These are phyloP conservation scores for Nigrospora sphaerica DNA, from an alignment of 2,329 filamentous ascomycete genomes.

Conservation along the genomic window DNA sequence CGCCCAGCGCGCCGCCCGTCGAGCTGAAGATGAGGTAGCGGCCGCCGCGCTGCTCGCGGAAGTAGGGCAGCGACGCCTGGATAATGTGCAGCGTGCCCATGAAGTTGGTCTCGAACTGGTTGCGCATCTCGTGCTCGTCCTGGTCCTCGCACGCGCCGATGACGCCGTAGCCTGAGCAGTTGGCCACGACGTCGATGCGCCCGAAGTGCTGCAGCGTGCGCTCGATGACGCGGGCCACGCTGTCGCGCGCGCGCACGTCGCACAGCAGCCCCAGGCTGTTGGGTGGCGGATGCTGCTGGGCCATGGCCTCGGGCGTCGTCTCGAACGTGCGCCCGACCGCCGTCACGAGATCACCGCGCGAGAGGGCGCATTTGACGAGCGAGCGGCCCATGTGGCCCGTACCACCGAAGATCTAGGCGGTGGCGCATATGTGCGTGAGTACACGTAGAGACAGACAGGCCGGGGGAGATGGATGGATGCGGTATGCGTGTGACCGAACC, in stretches of 20 bases:
- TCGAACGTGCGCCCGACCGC: constrained; percentile 81
- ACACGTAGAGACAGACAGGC: neutral
- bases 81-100: constrained; percentile 93
- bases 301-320: constrained; percentile 66
- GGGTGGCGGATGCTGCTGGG: constrained; percentile 49
- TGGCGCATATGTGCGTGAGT: constrained; percentile 1
- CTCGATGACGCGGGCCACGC: constrained; percentile 66
- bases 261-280: constrained; percentile 78
- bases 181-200: constrained; percentile 80
- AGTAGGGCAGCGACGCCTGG: constrained; percentile 80
- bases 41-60: constrained; percentile 67
- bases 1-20: constrained; percentile 84
- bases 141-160: constrained; percentile 96
- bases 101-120: constrained; percentile 97
- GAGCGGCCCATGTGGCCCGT: constrained; percentile 96
- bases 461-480: neutral
- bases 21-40: constrained; percentile 93
- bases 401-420: constrained; percentile 73
- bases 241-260: constrained; percentile 78
- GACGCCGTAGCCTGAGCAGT: constrained; percentile 91
- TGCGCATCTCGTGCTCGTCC: constrained; percentile 87
- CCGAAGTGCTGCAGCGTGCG: constrained; percentile 68
- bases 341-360: constrained; percentile 74
- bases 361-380: constrained; percentile 73
- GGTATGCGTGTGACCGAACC: neutral